A percentile compares a stretch with the other conserved stretches of the same genome.
These are phyloP conservation scores for Bruguiera hainesii DNA, from an alignment of 441 rosid genomes.

Conservation along the genomic window DNA sequence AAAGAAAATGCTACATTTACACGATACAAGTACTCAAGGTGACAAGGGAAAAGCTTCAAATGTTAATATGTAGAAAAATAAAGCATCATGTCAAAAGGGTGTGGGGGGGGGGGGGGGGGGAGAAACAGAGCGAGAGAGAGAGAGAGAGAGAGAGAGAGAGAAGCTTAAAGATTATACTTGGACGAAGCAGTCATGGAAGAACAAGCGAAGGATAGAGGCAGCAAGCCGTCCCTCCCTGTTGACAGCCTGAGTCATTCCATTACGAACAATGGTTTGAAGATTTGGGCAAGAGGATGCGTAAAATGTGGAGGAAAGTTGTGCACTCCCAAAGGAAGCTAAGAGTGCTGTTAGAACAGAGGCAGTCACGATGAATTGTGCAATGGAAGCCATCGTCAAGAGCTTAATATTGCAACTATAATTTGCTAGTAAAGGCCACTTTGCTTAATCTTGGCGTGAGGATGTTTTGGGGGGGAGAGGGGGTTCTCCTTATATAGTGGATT, in stretches of 20 bases:
- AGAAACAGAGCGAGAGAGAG: background rate
- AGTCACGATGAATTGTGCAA: background rate
- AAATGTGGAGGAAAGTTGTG: constrained; percentile 35
- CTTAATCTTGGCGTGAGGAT: too few species aligned
- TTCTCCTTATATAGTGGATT: too few species aligned
- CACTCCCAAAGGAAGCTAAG: constrained; percentile 11
- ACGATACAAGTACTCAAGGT: too few species aligned
- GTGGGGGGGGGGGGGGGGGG: background rate
- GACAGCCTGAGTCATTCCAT: constrained; percentile 26
- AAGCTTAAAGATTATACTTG: constrained; percentile 9
- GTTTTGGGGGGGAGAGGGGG: too few species aligned
- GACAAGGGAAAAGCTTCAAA: too few species aligned
- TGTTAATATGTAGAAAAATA: too few species aligned
- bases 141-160: background rate
- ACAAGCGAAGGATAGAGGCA: constrained; percentile 43
- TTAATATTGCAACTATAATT: background rate
- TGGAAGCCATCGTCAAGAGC: background rate
- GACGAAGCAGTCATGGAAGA: constrained; percentile 53
- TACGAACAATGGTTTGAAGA: constrained; percentile 25
- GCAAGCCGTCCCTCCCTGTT: constrained; percentile 25
- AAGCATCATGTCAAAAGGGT: too few species aligned
- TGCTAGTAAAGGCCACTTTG: too few species aligned
- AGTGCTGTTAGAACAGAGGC: background rate
- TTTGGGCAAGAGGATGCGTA: constrained; percentile 33
- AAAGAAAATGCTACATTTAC: too few species aligned